These are phyloP conservation scores for Boletus sp. DNA, from an alignment of 768 basidiomycete species.

Conservation along the genomic window DNA sequence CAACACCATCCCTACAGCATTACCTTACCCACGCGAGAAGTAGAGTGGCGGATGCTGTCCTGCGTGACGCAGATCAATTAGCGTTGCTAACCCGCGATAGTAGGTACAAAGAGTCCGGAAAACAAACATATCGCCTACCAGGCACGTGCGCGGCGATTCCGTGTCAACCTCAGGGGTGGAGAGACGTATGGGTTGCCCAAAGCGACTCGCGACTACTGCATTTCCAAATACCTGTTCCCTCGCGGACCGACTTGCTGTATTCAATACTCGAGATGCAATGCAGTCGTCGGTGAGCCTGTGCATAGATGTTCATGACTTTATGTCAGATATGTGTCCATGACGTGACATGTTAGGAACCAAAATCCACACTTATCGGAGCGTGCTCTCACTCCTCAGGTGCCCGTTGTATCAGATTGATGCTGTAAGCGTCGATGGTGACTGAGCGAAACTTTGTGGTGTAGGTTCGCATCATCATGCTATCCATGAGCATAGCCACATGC, in stretches of 20 bases:
- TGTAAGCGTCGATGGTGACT: neutral
- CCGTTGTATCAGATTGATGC: neutral
- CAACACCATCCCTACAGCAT: neutral
- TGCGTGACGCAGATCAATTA: neutral
- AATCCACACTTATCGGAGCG: too few relatives aligned
- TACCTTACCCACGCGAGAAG: neutral
- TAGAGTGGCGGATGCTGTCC: neutral
- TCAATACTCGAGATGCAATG: neutral
- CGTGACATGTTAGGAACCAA: neutral
- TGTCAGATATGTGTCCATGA: neutral
- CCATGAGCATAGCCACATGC: neutral
- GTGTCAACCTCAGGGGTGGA: neutral
- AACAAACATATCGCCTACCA: neutral
- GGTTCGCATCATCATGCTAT: neutral
- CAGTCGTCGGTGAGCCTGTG: neutral
- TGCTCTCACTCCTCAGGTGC: neutral
- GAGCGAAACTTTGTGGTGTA: neutral
- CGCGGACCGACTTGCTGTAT: neutral
- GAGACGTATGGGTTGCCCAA: too few relatives aligned
- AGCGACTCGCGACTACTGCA: too few relatives aligned
- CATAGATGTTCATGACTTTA: neutral
- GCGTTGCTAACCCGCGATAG: too few relatives aligned
- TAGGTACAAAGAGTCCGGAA: neutral
- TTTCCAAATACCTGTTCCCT: too few relatives aligned
- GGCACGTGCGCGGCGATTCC: neutral